phyloP scores from a whole-genome alignment of 768 basidiomycete species.

The Pleurotus platypus region DNA sequence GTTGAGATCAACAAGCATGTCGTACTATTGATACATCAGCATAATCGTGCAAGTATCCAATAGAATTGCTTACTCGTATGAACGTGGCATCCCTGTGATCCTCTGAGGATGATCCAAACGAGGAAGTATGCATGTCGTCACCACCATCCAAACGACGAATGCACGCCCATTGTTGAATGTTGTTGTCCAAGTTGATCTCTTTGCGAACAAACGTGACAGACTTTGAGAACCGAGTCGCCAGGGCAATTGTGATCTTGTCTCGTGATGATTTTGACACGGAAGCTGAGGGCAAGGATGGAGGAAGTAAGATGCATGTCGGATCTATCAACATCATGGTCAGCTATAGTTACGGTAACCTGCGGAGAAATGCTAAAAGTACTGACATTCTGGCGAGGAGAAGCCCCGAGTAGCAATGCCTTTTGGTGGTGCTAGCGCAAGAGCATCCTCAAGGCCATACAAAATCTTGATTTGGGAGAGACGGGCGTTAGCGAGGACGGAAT shows the following conservation, averaged over 20 bases:
- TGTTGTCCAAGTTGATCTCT: neutral
- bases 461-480: constrained; percentile 29
- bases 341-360: too few species aligned
- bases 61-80: constrained; percentile 24
- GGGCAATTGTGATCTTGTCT: constrained; percentile 16
- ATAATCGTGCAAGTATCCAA: neutral
- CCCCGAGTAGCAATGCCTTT: neutral
- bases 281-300: constrained; percentile 13
- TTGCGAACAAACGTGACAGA: neutral
- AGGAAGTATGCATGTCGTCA: constrained; percentile 22
- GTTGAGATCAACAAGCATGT: constrained; percentile 25
- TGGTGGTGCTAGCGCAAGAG: constrained; percentile 16
- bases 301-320: constrained; percentile 22
- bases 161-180: constrained; percentile 21
- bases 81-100: constrained; percentile 26
- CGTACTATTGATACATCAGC: constrained; percentile 22
- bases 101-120: constrained; percentile 10
- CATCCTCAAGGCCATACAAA: constrained; percentile 19
- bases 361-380: too few species aligned
- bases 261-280: neutral
- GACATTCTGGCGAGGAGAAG: constrained; percentile 11
- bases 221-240: constrained; percentile 12
- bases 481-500: constrained; percentile 21
- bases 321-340: constrained; percentile 14
- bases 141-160: constrained; percentile 23